These are phyloP conservation scores for Amanita pallidorosea DNA, from an alignment of 768 basidiomycete species.

Conservation along the genomic window DNA sequence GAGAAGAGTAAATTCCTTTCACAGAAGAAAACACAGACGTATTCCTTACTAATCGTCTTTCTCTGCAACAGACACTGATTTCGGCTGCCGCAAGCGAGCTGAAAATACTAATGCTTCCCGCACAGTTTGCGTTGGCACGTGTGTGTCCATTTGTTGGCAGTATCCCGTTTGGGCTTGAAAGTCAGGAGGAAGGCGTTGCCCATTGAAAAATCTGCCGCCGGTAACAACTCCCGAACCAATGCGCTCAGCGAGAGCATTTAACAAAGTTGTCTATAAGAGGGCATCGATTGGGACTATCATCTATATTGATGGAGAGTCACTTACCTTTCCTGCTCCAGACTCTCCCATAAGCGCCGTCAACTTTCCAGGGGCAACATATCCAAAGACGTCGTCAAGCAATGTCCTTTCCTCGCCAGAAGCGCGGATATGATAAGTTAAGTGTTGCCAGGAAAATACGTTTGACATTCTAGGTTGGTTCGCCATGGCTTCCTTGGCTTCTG, in stretches of 20 bases:
- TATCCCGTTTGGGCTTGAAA: slow-evolving; percentile 72
- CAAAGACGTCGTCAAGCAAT: slow-evolving; percentile 64
- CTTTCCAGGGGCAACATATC: slow-evolving; percentile 74
- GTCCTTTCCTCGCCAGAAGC: slow-evolving; percentile 33
- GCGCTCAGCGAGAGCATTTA: slow-evolving; percentile 47
- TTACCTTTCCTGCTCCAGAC: slow-evolving; percentile 37
- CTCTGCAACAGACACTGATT: slow-evolving; percentile 49
- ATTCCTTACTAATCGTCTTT: slow-evolving; percentile 65
- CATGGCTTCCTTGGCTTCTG: slow-evolving; percentile 19
- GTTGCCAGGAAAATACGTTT: slow-evolving; percentile 75
- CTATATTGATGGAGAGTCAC: slow-evolving; percentile 13
- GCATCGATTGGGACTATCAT: not conserved
- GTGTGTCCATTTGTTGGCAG: slow-evolving; percentile 80
- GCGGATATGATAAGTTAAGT: slow-evolving; percentile 56
- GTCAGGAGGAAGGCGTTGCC: slow-evolving; percentile 38
- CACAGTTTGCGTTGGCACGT: slow-evolving; percentile 65
- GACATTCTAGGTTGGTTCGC: slow-evolving; percentile 32
- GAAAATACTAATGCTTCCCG: slow-evolving; percentile 76
- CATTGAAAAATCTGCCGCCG: slow-evolving; percentile 47
- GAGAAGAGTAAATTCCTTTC: slow-evolving; percentile 8
- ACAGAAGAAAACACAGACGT: not conserved
- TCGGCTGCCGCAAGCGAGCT: slow-evolving; percentile 68
- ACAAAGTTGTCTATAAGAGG: slow-evolving; percentile 38
- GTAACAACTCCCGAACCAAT: slow-evolving; percentile 33
- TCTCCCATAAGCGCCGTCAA: slow-evolving; percentile 71